Conservation (phyloP, 345 rosid genomes). For the Syzygium jambos region DNA sequence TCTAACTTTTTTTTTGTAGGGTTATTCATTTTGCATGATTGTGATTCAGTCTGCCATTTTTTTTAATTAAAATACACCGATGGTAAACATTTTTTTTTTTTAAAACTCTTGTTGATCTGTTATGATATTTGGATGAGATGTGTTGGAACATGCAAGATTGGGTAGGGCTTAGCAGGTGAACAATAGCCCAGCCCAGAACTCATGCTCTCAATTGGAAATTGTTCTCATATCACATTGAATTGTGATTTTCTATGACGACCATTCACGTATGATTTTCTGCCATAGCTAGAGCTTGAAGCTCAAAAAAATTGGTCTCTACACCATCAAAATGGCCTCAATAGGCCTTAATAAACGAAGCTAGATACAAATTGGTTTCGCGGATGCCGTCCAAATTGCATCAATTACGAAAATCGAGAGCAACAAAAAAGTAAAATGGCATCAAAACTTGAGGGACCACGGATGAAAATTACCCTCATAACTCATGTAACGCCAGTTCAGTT, state of each 20-base stretch:
- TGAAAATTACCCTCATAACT: neutral
- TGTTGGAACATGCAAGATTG: neutral
- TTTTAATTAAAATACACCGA: neutral
- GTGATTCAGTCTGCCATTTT: neutral
- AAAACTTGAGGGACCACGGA: neutral
- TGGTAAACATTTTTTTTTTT: neutral
- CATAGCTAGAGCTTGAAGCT: neutral
- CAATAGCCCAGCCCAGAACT: neutral
- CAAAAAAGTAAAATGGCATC: neutral
- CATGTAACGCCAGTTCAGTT: neutral
- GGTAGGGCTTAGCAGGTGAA: neutral
- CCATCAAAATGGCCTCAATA: neutral
- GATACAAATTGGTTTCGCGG: rapidly evolving
- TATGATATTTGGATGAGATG: neutral
- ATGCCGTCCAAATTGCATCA: neutral
- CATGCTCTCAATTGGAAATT: neutral
- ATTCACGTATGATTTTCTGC: neutral
- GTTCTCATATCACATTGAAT: neutral
- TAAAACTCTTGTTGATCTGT: neutral
- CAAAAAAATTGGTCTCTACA: neutral
- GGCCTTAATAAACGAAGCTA: neutral
- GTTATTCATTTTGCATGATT: neutral
- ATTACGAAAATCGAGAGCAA: neutral
- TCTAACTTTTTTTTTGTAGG: neutral
- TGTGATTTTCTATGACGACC: no score